Evolutionary conservation across 805 yeast species (phyloP).

Genomic region (Maudiozyma turicensis): DNA sequence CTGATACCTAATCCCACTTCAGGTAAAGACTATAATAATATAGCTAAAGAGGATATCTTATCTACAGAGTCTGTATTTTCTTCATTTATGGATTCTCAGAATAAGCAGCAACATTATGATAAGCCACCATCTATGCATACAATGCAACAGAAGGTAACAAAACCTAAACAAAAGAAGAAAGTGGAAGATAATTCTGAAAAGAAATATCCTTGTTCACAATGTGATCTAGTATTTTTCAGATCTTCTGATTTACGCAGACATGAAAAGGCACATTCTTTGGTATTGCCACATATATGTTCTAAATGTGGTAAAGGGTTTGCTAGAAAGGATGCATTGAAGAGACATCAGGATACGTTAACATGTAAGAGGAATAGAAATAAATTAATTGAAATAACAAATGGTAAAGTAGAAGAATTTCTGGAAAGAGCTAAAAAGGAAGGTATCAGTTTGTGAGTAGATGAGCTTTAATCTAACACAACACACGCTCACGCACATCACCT

Average conservation of each 20-base stretch:
- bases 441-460: constrained; percentile 11
- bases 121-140: not conserved
- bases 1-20: not conserved
- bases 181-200: constrained; percentile 10
- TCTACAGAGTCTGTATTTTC: constrained; percentile 5
- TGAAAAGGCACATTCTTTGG: constrained; percentile 60
- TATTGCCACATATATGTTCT: constrained; percentile 67
- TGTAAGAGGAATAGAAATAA: constrained; percentile 64
- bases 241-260: constrained; percentile 65
- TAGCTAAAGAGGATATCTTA: constrained; percentile 2
- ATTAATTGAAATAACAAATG: constrained; percentile 30
- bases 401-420: constrained; percentile 28
- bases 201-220: constrained; percentile 48
- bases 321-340: constrained; percentile 68
- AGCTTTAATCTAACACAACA: not conserved
- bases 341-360: constrained; percentile 66
- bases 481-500: too few relatives aligned
- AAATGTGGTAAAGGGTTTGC: constrained; percentile 78
- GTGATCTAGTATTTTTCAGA: constrained; percentile 55
- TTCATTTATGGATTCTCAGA: constrained; percentile 4
- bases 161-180: not conserved
- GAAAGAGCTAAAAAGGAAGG: constrained; percentile 24
- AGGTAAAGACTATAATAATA: not conserved
- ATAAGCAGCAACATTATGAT: not conserved
- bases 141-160: not conserved